These are phyloP conservation scores for Coemansia sp. DNA, from an alignment of 192 early-diverging fungal species.

Conservation along the genomic window DNA sequence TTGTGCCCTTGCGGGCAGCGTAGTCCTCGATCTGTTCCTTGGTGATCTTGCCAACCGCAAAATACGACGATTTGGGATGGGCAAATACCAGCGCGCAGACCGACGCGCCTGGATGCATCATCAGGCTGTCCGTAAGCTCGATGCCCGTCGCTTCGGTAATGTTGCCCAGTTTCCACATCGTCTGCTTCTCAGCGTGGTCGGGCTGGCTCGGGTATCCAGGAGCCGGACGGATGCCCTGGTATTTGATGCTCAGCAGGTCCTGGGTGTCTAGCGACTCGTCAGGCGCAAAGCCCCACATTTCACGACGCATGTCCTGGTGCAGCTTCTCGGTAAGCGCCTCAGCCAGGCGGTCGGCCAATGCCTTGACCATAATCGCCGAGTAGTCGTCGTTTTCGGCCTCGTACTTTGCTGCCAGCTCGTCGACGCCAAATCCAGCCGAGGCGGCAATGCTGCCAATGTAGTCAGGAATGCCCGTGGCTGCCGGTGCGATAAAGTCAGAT, in stretches of 20 bases:
- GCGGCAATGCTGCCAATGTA: conserved; percentile 91
- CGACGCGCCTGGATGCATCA: conserved; percentile 89
- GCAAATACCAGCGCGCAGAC: conserved; percentile 77
- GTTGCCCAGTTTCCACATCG: conserved; percentile 87
- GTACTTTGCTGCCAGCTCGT: conserved; percentile 79
- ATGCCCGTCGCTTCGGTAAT: conserved; percentile 79
- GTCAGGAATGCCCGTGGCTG: conserved; percentile 66
- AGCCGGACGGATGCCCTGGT: conserved; percentile 92
- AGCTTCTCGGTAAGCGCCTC: conserved; percentile 89
- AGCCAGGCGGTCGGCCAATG: conserved; percentile 88
- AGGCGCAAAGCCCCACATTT: conserved; percentile 84
- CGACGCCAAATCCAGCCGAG: conserved; percentile 84
- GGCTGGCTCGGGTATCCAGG: conserved; percentile 95
- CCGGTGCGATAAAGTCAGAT: conserved; percentile 90
- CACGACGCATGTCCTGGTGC: conserved; percentile 83
- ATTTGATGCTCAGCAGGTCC: conserved; percentile 87
- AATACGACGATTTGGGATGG: conserved; percentile 77
- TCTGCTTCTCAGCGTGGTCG: conserved; percentile 89
- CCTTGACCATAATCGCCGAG: conserved; percentile 90
- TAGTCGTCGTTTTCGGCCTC: conserved; percentile 85
- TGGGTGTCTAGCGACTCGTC: conserved; percentile 67
- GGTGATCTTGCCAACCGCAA: conserved; percentile 92
- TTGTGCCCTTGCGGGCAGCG: conserved; percentile 63
- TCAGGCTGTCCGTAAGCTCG: conserved; percentile 84
- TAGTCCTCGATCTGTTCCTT: conserved; percentile 87